A percentile compares a stretch with the other conserved stretches of the same genome.
Conservation (phyloP, 371 early-diverging fungal species). For the Lichtheimia corymbifera region DNA sequence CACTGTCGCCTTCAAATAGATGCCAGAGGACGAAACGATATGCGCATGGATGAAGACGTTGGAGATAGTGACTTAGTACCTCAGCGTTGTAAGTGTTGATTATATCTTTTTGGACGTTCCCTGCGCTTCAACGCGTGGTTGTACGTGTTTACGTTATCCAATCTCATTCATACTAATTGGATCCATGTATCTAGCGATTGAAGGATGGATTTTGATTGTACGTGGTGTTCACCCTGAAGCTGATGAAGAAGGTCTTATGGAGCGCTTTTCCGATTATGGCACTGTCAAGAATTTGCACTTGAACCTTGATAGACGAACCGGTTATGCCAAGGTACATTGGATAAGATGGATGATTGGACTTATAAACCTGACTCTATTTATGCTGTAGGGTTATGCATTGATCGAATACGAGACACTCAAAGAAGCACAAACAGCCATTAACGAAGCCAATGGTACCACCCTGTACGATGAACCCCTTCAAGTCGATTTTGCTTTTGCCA, state of each 20-base stretch:
- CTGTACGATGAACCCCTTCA: conserved; percentile 73
- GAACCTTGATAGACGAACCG: conserved; percentile 92
- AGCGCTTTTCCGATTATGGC: conserved; percentile 90
- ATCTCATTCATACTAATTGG: background rate
- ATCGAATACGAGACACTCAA: conserved; percentile 84
- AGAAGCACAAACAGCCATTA: conserved; percentile 85
- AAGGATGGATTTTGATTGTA: conserved; percentile 94
- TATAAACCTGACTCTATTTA: background rate
- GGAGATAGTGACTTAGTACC: conserved; percentile 43
- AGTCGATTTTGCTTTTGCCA: conserved; percentile 86
- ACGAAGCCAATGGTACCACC: conserved; percentile 66
- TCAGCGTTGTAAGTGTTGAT: conserved; percentile 59
- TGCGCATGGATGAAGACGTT: conserved; percentile 18
- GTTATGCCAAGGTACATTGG: conserved; percentile 85
- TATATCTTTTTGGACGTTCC: background rate
- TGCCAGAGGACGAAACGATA: background rate
- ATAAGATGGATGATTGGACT: background rate
- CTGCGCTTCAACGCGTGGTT: background rate
- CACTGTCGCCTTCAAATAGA: background rate
- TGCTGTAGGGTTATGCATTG: conserved; percentile 86
- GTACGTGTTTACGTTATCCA: too few relatives aligned
- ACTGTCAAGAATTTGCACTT: conserved; percentile 86
- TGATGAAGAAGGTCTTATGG: conserved; percentile 88
- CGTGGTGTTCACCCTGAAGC: conserved; percentile 94
- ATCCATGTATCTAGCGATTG: conserved; percentile 62